Evolutionary conservation across 2,329 filamentous ascomycete species (phyloP).

Genomic region (Fusarium pilosicola): DNA sequence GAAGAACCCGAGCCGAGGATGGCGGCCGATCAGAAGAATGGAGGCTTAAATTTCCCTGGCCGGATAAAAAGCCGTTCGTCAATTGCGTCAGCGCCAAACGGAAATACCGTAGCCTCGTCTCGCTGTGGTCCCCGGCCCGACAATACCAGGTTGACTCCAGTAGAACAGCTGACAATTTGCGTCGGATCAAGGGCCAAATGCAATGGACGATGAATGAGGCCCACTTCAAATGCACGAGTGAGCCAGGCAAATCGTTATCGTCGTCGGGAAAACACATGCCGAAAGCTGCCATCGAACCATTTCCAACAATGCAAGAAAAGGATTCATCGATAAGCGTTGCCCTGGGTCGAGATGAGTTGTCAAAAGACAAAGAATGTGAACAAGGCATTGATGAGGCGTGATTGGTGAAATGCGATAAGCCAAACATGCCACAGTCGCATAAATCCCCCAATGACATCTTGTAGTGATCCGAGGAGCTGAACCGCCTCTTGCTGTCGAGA

Average conservation of each 20-base stretch:
- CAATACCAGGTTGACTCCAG: neutral
- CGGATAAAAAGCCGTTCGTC: neutral
- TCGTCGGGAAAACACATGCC: constrained; percentile 20
- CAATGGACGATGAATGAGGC: constrained; percentile 6
- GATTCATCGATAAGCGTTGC: constrained; percentile 10
- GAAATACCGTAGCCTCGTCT: constrained; percentile 2
- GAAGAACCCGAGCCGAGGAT: constrained; percentile 13
- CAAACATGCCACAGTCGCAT: constrained; percentile 27
- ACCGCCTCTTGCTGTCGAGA: neutral
- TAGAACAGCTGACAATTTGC: neutral
- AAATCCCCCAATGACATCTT: neutral
- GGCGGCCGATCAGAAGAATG: neutral
- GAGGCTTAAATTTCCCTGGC: neutral
- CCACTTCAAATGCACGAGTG: constrained; percentile 17
- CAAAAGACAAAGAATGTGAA: constrained; percentile 24
- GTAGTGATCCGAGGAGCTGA: constrained; percentile 4
- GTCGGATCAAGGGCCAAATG: constrained; percentile 15
- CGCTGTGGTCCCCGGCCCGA: constrained; percentile 3
- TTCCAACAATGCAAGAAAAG: constrained; percentile 11
- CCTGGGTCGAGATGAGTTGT: constrained; percentile 7
- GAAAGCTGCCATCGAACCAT: constrained; percentile 37
- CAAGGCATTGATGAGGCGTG: neutral
- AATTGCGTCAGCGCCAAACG: neutral
- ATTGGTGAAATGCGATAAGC: constrained; percentile 16
- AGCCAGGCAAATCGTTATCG: neutral